Percentiles rank a stretch among this genome's conserved stretches.
Evolutionary conservation across 164 flowering plant species (phyloP).

Genomic region (Paratinospora sagittata): DNA sequence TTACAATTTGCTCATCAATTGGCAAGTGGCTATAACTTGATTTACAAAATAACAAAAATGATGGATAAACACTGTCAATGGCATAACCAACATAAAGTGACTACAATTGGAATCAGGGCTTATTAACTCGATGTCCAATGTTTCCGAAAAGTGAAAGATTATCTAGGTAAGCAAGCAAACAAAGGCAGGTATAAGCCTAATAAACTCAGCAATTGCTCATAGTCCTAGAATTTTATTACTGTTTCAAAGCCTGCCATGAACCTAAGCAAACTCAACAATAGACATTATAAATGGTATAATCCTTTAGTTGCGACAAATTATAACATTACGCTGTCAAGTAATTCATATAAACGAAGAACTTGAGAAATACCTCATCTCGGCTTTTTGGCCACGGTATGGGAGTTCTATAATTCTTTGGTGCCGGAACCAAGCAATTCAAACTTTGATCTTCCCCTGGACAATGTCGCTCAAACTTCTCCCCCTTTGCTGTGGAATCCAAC

Average conservation of each 20-base stretch:
- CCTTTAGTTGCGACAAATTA: neutral
- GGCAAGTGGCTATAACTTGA: too few species aligned
- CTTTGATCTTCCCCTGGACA: conserved; percentile 57
- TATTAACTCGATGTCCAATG: neutral
- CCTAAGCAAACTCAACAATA: neutral
- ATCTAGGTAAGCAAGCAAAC: neutral
- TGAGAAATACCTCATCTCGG: conserved; percentile 67
- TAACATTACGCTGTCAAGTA: neutral
- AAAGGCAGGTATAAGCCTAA: too few species aligned
- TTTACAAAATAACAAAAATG: too few species aligned
- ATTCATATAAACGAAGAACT: neutral
- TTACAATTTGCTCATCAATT: too few species aligned
- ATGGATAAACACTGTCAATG: too few species aligned
- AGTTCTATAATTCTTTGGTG: conserved; percentile 55
- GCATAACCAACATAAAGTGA: too few species aligned
- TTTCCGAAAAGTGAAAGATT: neutral
- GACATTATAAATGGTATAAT: neutral
- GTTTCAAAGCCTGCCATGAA: too few species aligned
- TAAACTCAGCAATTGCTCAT: too few species aligned
- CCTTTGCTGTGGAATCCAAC: conserved; percentile 49
- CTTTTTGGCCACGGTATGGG: conserved; percentile 92
- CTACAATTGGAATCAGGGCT: neutral
- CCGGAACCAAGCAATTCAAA: conserved; percentile 77
- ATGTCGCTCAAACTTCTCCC: conserved; percentile 73
- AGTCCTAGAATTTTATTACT: too few species aligned